A percentile compares a stretch with the other conserved stretches of the same genome.
Conservation (phyloP, 2,329 filamentous ascomycete genomes). For the Ophiocordyceps robertsii region DNA sequence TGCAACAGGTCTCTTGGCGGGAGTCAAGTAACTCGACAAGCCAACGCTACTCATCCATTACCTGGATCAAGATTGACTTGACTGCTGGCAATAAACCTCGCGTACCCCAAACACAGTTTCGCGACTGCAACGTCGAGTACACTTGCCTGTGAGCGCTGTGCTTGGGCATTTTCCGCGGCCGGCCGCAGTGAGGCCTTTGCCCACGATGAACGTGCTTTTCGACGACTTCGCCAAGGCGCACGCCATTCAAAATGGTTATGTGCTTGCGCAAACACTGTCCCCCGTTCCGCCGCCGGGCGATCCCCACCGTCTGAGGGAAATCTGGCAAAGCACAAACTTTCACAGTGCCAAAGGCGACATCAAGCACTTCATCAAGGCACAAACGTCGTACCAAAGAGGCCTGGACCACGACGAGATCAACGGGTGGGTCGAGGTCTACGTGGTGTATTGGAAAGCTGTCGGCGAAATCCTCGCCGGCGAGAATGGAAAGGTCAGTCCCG, state of each 20-base stretch:
- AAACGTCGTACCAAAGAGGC: constrained; percentile 35
- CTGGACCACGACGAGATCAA: constrained; percentile 54
- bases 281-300: constrained; percentile 52
- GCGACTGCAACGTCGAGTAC: too few species aligned
- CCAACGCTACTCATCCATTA: too few species aligned
- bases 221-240: constrained; percentile 60
- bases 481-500: constrained; percentile 19
- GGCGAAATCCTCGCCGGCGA: constrained; percentile 53
- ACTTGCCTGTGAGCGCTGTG: too few species aligned
- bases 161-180: too few species aligned
- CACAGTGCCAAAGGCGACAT: constrained; percentile 56
- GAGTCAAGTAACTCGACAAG: too few species aligned
- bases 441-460: constrained; percentile 70
- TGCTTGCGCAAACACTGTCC: constrained; percentile 60
- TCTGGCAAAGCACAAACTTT: constrained; percentile 58
- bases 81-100: too few species aligned
- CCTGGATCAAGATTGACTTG: too few species aligned
- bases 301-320: constrained; percentile 51
- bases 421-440: constrained; percentile 81
- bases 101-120: too few species aligned
- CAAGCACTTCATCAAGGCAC: constrained; percentile 55
- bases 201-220: constrained; percentile 61
- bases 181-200: background rate
- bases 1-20: too few species aligned
- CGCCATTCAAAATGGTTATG: constrained; percentile 50